phyloP scores from a whole-genome alignment of 2,329 filamentous ascomycete genomes.

The Periconia digitata region DNA sequence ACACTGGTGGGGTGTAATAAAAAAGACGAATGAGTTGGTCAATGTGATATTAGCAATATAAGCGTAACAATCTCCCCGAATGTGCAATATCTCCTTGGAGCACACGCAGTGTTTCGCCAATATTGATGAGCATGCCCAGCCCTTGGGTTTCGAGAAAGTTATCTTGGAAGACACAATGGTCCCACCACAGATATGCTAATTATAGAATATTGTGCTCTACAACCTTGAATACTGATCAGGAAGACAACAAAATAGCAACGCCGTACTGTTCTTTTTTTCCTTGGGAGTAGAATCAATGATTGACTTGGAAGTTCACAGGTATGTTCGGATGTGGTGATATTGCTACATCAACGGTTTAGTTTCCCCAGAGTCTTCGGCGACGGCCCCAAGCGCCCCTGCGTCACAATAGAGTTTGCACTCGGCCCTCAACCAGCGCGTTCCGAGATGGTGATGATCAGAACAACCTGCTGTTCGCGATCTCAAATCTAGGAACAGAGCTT shows the following conservation, averaged over 20 bases:
- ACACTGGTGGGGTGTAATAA: conserved; percentile 14
- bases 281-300: too few species aligned
- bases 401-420: not conserved
- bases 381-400: too few species aligned
- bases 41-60: not conserved
- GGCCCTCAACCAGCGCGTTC: too few species aligned
- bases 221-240: not conserved
- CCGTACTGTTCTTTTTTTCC: too few species aligned
- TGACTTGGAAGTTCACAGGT: too few species aligned
- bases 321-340: not conserved
- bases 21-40: not conserved
- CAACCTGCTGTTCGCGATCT: not conserved
- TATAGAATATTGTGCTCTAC: not conserved
- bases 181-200: not conserved
- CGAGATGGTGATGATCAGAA: not conserved
- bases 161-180: not conserved
- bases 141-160: not conserved
- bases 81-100: too few species aligned
- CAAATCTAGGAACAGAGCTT: not conserved
- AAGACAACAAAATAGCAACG: too few species aligned
- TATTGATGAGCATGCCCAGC: not conserved
- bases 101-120: not conserved
- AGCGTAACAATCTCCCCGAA: not conserved
- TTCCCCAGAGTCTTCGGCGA: not conserved
- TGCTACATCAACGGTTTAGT: not conserved